phyloP scores from a whole-genome alignment of 208 protist genomes.

The Cochliopodium minus region DNA sequence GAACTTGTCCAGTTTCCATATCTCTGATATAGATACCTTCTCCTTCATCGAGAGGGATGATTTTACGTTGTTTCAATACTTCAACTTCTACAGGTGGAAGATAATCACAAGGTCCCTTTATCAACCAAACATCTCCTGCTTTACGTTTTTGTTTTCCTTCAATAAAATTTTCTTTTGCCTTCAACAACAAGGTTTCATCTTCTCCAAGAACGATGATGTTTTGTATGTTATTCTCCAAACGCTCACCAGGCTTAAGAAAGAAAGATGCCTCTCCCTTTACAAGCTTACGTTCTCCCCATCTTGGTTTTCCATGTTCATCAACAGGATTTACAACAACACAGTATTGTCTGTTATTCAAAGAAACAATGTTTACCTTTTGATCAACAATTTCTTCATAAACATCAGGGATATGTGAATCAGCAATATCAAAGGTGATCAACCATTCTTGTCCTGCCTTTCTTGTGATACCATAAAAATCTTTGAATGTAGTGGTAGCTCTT shows the following conservation, averaged over 20 bases:
- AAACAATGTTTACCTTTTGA: conserved; percentile 44
- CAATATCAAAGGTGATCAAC: conserved; percentile 46
- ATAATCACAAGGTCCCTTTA: not conserved
- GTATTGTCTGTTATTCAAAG: conserved; percentile 63
- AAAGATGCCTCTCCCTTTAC: conserved; percentile 62
- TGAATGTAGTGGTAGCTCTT: conserved; percentile 47
- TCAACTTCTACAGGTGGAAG: not conserved
- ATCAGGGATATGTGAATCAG: conserved; percentile 43
- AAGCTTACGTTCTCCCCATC: conserved; percentile 58
- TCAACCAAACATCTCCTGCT: not conserved
- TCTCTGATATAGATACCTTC: conserved; percentile 59
- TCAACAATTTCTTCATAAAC: conserved; percentile 38
- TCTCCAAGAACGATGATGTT: conserved; percentile 56
- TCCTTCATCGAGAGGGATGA: conserved; percentile 37
- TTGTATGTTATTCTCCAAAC: conserved; percentile 52
- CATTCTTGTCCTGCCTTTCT: conserved; percentile 39
- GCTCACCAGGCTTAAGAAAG: conserved; percentile 82
- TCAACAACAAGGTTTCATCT: conserved; percentile 76
- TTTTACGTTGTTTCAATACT: not conserved
- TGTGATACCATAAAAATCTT: conserved; percentile 40
- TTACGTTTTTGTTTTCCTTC: not conserved
- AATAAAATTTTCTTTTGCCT: conserved; percentile 31
- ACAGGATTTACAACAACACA: conserved; percentile 70
- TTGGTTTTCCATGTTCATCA: conserved; percentile 35
- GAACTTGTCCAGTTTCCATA: conserved; percentile 40